phyloP scores from a whole-genome alignment of 768 basidiomycete genomes.

The Naematelia encephala region DNA sequence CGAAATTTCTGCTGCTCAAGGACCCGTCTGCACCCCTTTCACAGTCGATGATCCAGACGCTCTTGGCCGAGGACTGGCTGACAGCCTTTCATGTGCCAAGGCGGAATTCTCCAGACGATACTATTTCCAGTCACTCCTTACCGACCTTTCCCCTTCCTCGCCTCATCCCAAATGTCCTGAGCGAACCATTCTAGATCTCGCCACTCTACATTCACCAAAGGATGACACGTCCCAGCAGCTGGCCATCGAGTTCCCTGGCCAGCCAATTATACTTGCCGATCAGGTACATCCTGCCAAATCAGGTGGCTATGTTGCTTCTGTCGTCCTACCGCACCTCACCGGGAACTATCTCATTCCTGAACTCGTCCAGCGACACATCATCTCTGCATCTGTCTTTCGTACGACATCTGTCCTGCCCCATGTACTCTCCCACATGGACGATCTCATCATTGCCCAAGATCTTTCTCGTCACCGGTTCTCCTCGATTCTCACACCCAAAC shows the following conservation, averaged over 20 bases:
- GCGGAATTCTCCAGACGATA: constrained; percentile 29
- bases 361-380: constrained; percentile 18
- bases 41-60: not conserved
- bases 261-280: constrained; percentile 24
- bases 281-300: constrained; percentile 6
- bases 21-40: constrained; percentile 16
- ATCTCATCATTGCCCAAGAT: constrained; percentile 21
- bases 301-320: constrained; percentile 20
- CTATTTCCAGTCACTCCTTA: constrained; percentile 13
- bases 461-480: constrained; percentile 15
- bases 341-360: constrained; percentile 18
- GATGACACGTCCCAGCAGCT: not conserved
- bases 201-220: not conserved
- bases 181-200: constrained; percentile 12
- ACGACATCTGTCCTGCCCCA: constrained; percentile 27
- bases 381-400: constrained; percentile 25
- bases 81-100: constrained; percentile 1
- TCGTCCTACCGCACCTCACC: constrained; percentile 1
- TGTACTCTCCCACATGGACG: constrained; percentile 19
- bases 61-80: constrained; percentile 14
- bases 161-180: constrained; percentile 13
- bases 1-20: constrained; percentile 17
- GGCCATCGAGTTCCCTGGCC: not conserved
- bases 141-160: constrained; percentile 23
- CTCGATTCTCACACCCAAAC: not conserved